Evolutionary conservation across 768 basidiomycete species (phyloP), one percentile per base, ranked within the genome.

Genomic region (Collybia nuda): DNA sequence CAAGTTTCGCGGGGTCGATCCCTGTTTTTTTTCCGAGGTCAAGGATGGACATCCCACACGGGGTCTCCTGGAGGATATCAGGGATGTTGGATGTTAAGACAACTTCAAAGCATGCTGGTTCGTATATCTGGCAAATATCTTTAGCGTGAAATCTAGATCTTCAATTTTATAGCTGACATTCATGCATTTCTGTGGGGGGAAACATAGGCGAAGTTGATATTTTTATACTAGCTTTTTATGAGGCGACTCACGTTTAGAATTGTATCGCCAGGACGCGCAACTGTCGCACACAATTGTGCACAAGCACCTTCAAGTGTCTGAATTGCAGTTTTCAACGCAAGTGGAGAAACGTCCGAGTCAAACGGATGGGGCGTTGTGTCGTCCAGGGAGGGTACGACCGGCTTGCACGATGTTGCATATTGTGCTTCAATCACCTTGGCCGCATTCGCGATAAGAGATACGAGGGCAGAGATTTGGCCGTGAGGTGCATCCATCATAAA

Each of bases 231-330:
- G 32, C 44, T 18, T 15, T 2, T 17, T 21, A 9, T 35, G 5
- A 38, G n/a, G n/a, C 18, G 6, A 58, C 66, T 32, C 48, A 68
- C 67, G 51, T 67, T 70, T 26, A 66, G 52, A n/a, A 69, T 51
- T 6, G 60, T 63, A 49, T 67, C 63, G 22, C 56, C 62, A 2
- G 69, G 71, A 17, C 65, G 61, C 0, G 67, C 64, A 12, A 68
- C 59, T 4, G 63, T 64, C 6, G 52, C 56, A 43, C 61, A 64
- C 19, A 72, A 50, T 47, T 70, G 70, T 22, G 65, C 67, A 44
- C 68, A 70, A 6, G 70, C 70, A 4, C 62, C 68, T 53, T 70
- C 68, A 12, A 72, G 64, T 3, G 54, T 64, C 32, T 65, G 62
- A 21, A 72, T 58, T 3, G 66, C 67, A 35, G 61, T 59, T 19